Evolutionary conservation across 164 flowering plant species (phyloP), one percentile per base, ranked within the genome.

Genomic region (Nymphaea thermarum): DNA sequence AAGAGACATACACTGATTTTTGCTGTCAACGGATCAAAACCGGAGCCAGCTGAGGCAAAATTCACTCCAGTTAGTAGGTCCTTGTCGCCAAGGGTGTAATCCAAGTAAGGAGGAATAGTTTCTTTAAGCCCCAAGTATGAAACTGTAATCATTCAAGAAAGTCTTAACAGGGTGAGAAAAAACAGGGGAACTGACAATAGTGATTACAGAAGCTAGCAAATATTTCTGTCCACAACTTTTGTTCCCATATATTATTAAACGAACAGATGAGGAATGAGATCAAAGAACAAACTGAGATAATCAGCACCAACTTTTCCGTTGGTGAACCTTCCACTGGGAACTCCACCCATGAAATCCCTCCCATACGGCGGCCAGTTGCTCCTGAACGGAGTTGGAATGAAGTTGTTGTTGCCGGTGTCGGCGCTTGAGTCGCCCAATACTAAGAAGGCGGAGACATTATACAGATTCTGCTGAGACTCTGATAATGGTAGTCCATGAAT

Each of bases 1-100:
- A 62, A 68, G 47, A 44, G 64, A 72, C 44, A 57, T 71, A 79
- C 82, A 62, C 66, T 64, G 60, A 74, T 53, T 42, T 47, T 5
- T 7, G 78, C 63, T 8, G 80, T 77, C 5, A 78, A 72, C 6
- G 81, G 80, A 66, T 91, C 96, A 60, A 65, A 86, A 18, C 98
- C 98, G 3, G 89, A 67, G 12, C 80, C 88, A 4, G 88, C 98
- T 0, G 96, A 92, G 17, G 98, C 96, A 62, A 92, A 90, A 67
- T 92, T 87, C 17, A 87, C 93, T 47, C 98, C 96, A 0, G 83
- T 84, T 71, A 78, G 70, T 2, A 89, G 73, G 62, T 92, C 98
- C 4, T 79, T 74, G 5, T 67, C 66, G 75, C 79, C 81, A 2
- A 88, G 81, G 1, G 59, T 74, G 4, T 81, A 84, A 65, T 92